phyloP scores from a whole-genome alignment of 2,329 filamentous ascomycete genomes.

The Beauveria medogensis region DNA sequence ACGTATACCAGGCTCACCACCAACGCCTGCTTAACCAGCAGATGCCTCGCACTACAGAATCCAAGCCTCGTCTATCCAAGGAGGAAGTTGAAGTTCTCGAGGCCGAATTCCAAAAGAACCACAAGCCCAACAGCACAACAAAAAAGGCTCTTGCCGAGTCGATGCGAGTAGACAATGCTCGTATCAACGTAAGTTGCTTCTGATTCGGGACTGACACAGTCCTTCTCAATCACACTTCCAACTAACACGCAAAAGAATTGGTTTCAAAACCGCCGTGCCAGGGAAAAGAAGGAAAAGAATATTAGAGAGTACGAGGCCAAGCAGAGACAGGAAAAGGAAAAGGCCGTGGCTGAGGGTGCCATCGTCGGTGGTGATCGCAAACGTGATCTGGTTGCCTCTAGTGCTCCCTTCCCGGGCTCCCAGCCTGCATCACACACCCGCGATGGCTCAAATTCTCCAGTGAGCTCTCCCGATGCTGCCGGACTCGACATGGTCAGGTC shows the following conservation, averaged over 20 bases:
- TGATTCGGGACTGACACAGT: not conserved
- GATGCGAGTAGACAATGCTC: slow-evolving; percentile 54
- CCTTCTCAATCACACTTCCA: not conserved
- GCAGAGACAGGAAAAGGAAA: slow-evolving; percentile 29
- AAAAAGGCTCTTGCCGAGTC: slow-evolving; percentile 54
- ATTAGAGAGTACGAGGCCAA: slow-evolving; percentile 33
- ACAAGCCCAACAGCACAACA: slow-evolving; percentile 53
- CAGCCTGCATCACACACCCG: slow-evolving; percentile 11
- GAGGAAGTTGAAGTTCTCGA: slow-evolving; percentile 53
- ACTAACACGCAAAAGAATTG: slow-evolving; percentile 48
- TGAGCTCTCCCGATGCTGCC: not conserved
- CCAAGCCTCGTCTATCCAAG: slow-evolving; percentile 48
- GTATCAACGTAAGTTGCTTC: slow-evolving; percentile 48
- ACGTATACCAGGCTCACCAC: slow-evolving; percentile 29
- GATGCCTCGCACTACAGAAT: slow-evolving; percentile 35
- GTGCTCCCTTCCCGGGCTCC: slow-evolving; percentile 30
- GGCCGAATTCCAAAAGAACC: slow-evolving; percentile 54
- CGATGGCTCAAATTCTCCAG: slow-evolving; percentile 8
- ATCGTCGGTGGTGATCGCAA: slow-evolving; percentile 24
- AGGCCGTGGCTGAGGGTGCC: slow-evolving; percentile 17
- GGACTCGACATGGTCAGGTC: not conserved
- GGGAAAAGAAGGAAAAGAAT: slow-evolving; percentile 57
- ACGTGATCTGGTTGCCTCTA: slow-evolving; percentile 32
- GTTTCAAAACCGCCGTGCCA: slow-evolving; percentile 60
- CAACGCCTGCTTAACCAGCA: slow-evolving; percentile 30